Base-by-base conservation (phyloP, 1,284 basidiomycete genomes). In the Chalciporus sp. region DNA sequence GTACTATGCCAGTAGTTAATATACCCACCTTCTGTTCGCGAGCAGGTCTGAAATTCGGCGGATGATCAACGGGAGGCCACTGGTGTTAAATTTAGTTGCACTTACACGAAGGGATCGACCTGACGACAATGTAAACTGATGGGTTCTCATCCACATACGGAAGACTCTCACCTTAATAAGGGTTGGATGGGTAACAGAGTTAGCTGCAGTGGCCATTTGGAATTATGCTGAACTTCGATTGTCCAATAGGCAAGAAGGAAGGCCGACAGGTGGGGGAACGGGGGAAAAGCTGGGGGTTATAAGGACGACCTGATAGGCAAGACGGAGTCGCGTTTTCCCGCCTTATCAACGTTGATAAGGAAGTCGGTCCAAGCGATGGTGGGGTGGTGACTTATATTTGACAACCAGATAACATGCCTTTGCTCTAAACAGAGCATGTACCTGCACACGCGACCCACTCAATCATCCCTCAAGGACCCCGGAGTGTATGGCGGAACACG, bases 21-120 rank as follows among this genome's bases (percentile, higher is more conserved):
- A 17, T 14, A 46, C 64, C 7, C 42, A 84, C 84, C 74, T 84
- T 84, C 65, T 88, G 85, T 59, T 85, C 70, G 56, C 82, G 77
- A 31, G 85, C 84, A 55, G 80, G 80, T 40, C 85, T 58, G 3
- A 50, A 43, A 26, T 35, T 11, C 9, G 26, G 42, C 6, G 45
- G 5, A 11, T 14, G 29, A 42, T 55, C 37, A 49, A 4, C 19
- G 40, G 31, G 9, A 43, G 7, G 11, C 58, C 19, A 58, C 19
- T 14, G 4, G 16, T 14, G 19, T 23, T 23, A 31, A 20, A 45
- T 6, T 19, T 7, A 41, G 33, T 11, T 27, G n/a, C 12, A 48
- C 64, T 59, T 51, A 71, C 70, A 59, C 53, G 39, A 66, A 69
- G n/a, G 67, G 67, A 40, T 66, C 65, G 20, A 67, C 60, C 64